phyloP scores from a whole-genome alignment of 441 rosid genomes.

The Populus hybrid region DNA sequence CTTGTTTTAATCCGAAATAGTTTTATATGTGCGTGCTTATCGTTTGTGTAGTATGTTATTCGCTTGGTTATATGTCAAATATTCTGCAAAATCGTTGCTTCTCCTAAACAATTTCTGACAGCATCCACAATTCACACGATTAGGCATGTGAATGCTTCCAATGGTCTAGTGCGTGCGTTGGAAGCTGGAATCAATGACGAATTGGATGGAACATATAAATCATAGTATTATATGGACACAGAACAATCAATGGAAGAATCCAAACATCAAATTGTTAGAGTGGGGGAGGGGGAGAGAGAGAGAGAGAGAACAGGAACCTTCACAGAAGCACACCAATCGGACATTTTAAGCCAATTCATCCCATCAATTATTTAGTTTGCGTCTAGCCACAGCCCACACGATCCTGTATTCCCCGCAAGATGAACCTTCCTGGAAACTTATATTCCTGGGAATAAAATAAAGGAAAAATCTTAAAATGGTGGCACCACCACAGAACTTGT shows the following conservation, averaged over 20 bases:
- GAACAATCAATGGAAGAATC: conserved; percentile 22
- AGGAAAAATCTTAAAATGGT: neutral
- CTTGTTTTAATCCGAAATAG: no score
- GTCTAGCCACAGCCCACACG: neutral
- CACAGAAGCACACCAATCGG: conserved; percentile 31
- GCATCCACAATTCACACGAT: neutral
- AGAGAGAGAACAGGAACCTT: conserved; percentile 36
- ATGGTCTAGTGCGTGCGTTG: neutral
- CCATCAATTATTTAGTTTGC: conserved; percentile 9
- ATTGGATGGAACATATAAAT: neutral
- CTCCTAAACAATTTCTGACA: no score
- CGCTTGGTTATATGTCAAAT: no score
- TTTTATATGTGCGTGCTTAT: no score
- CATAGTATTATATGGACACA: neutral
- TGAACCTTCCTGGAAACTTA: conserved; percentile 50
- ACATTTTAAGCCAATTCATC: conserved; percentile 20
- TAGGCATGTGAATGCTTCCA: neutral
- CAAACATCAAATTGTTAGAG: conserved; percentile 9
- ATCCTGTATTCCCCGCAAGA: neutral
- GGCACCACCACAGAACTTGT: neutral
- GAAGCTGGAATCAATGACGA: no score
- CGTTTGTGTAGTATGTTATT: no score
- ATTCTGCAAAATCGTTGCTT: no score
- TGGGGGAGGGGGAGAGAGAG: neutral
- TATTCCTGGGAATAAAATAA: neutral